Evolutionary conservation across 2,329 filamentous ascomycete genomes (phyloP).

Genomic region (Dothiorella sarmentorum): DNA sequence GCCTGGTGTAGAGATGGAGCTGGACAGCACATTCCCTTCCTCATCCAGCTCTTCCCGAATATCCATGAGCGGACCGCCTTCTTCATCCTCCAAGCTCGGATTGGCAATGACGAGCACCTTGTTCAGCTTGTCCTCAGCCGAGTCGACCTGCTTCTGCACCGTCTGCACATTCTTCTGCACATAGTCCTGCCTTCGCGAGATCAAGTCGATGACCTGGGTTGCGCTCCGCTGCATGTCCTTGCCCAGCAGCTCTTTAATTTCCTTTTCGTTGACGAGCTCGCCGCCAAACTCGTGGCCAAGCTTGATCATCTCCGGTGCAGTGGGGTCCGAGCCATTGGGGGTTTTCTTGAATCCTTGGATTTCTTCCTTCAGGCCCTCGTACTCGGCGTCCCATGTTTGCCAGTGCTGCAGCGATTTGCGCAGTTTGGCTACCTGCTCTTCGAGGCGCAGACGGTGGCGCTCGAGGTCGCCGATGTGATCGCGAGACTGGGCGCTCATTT

Average conservation of each 20-base stretch:
- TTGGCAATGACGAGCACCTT: slow-evolving; percentile 59
- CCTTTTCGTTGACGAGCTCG: slow-evolving; percentile 60
- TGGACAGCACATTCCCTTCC: slow-evolving; percentile 73
- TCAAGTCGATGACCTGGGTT: slow-evolving; percentile 63
- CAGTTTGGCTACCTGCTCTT: slow-evolving; percentile 71
- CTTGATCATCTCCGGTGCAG: slow-evolving; percentile 31
- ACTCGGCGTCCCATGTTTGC: slow-evolving; percentile 88
- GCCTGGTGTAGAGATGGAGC: slow-evolving; percentile 54
- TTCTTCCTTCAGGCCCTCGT: slow-evolving; percentile 83
- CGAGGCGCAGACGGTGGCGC: slow-evolving; percentile 69
- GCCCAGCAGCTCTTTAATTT: slow-evolving; percentile 54
- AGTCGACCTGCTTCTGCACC: slow-evolving; percentile 68
- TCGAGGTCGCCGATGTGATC: slow-evolving; percentile 67
- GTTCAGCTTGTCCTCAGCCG: slow-evolving; percentile 66
- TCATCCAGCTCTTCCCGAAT: slow-evolving; percentile 92
- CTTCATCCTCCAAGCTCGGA: slow-evolving; percentile 62
- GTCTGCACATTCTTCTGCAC: slow-evolving; percentile 76
- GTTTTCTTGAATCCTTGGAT: slow-evolving; percentile 53
- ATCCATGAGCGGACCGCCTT: slow-evolving; percentile 76
- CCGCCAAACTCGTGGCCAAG: slow-evolving; percentile 61
- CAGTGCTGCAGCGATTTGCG: slow-evolving; percentile 77
- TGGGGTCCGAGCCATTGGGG: neutral
- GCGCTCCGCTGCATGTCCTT: slow-evolving; percentile 48
- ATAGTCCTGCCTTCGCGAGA: slow-evolving; percentile 81
- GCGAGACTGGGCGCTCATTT: slow-evolving; percentile 22